phyloP scores from a whole-genome alignment of 2,329 filamentous ascomycete genomes.

The Fusarium euwallaceae region DNA sequence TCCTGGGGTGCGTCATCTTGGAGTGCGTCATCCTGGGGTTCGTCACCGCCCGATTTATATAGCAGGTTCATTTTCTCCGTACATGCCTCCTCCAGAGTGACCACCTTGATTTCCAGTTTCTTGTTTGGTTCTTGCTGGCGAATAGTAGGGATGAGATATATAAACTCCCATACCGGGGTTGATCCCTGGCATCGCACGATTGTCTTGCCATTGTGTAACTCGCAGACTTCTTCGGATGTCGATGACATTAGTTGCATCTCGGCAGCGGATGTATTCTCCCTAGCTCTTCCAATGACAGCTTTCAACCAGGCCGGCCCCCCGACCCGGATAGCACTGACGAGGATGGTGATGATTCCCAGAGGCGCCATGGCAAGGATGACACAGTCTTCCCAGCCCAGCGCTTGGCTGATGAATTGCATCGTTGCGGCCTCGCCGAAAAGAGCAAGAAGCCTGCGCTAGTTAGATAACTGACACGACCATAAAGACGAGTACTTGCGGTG shows the following conservation, averaged over 20 bases:
- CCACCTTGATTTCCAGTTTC: rapidly evolving
- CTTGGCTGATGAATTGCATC: neutral
- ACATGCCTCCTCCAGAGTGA: neutral
- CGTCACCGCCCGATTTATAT: too few species aligned
- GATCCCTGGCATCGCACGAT: neutral
- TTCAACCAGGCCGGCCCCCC: neutral
- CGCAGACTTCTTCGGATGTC: neutral
- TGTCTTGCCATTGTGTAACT: neutral
- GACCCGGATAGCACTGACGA: neutral
- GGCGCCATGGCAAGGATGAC: neutral
- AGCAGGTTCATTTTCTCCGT: too few species aligned
- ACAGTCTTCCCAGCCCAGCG: neutral
- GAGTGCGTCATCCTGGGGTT: too few species aligned
- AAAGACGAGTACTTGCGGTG: neutral
- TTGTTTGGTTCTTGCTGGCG: too few species aligned
- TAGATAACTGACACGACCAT: neutral
- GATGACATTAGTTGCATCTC: neutral
- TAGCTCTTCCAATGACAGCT: neutral
- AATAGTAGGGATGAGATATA: neutral
- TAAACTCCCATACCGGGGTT: neutral
- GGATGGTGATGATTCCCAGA: neutral
- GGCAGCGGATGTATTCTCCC: neutral
- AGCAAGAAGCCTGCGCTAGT: rapidly evolving
- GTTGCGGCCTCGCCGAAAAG: neutral
- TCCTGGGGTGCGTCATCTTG: too few species aligned